These are phyloP conservation scores for Apiospora arundinis DNA, from an alignment of 2,329 filamentous ascomycete species.

Conservation along the genomic window DNA sequence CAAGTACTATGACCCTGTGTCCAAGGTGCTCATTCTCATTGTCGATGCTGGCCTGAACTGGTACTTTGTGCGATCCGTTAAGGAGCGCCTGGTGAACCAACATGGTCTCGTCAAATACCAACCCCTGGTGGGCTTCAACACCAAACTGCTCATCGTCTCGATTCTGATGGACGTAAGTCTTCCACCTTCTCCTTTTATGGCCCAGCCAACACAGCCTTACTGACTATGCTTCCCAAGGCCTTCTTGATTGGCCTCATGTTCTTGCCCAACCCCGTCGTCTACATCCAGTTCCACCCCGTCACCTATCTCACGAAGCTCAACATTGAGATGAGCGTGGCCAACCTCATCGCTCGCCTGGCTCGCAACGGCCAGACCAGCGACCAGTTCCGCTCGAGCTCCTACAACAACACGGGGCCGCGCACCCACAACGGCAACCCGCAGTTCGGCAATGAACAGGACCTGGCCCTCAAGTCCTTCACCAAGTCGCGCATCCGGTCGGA, in stretches of 20 bases:
- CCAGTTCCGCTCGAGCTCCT: constrained; percentile 17
- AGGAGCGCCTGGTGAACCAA: constrained; percentile 52
- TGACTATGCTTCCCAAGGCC: constrained; percentile 23
- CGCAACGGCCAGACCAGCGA: constrained; percentile 11
- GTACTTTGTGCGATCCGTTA: constrained; percentile 56
- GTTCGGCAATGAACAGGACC: constrained; percentile 17
- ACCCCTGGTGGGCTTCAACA: constrained; percentile 55
- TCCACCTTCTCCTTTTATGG: too few relatives aligned
- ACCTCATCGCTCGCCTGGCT: constrained; percentile 22
- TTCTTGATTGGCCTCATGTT: constrained; percentile 33
- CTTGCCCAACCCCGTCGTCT: constrained; percentile 27
- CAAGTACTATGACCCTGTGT: constrained; percentile 57
- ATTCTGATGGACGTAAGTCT: constrained; percentile 53
- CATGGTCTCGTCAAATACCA: constrained; percentile 56
- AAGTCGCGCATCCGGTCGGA: constrained; percentile 55
- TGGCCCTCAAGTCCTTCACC: constrained; percentile 38
- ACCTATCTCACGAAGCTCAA: constrained; percentile 32
- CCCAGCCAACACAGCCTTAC: not conserved
- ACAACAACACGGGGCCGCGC: not conserved
- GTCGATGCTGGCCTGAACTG: constrained; percentile 58
- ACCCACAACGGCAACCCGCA: not conserved
- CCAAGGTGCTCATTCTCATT: constrained; percentile 57
- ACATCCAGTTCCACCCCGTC: constrained; percentile 29
- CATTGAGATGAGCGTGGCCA: constrained; percentile 32
- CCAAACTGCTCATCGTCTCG: constrained; percentile 55